These are phyloP conservation scores for Trichomonas gallinae DNA, from an alignment of 208 protist species.

Conservation along the genomic window DNA sequence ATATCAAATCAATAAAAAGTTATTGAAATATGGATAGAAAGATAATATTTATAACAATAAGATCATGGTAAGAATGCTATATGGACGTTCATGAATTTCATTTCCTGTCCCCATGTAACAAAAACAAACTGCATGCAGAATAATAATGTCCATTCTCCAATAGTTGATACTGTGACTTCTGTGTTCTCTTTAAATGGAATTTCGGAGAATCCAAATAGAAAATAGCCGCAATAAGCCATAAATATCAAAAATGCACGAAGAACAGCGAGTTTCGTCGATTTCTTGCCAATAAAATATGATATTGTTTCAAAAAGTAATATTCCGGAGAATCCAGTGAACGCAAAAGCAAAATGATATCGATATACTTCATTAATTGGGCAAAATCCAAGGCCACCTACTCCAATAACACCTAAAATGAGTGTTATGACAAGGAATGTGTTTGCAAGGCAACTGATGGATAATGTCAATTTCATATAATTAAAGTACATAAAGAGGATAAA, in stretches of 20 bases:
- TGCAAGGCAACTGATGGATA: not conserved
- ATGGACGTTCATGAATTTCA: not conserved
- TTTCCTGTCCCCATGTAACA: not conserved
- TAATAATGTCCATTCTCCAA: not conserved
- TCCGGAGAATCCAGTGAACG: not conserved
- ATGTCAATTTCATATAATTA: not conserved
- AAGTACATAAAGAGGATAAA: not conserved
- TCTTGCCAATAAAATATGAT: not conserved
- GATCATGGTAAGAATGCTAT: not conserved
- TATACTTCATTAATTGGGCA: not conserved
- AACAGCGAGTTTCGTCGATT: not conserved
- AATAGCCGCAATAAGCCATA: not conserved
- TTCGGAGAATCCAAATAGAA: not conserved
- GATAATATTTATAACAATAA: no score
- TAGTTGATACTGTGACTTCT: not conserved
- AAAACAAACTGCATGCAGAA: not conserved
- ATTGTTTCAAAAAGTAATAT: not conserved
- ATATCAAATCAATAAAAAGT: no score
- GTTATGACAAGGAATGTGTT: not conserved
- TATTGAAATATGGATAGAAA: no score
- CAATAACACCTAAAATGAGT: not conserved
- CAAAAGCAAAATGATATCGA: not conserved
- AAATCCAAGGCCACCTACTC: not conserved
- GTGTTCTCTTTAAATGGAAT: not conserved
- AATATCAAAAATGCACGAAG: not conserved